Evolutionary conservation across 2,329 filamentous ascomycete species (phyloP), one percentile per base, ranked within the genome.

Genomic region (Penicillium sp.): DNA sequence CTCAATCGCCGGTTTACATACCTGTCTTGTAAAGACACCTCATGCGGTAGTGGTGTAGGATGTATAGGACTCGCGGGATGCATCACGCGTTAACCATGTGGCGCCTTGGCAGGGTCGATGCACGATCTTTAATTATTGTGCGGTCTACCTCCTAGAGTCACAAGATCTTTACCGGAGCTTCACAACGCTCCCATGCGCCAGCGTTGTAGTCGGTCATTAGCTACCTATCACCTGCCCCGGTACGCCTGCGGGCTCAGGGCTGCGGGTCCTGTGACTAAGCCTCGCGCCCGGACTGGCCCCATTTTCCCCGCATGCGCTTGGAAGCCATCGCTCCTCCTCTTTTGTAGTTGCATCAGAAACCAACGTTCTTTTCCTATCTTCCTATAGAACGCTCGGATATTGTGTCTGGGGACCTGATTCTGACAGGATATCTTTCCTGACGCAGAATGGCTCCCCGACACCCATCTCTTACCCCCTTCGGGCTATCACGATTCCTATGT

Each of bases 401-500:
- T 53, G 35, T 41, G 47, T 41, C 27, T 41, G 48, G 47, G 47
- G 35, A 30, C 35, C 41, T 46, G 7, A 29, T 31, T 41, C 43
- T 49, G 42, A 22, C 40, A 46, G 45, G 34, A 31, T 45, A 14
- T n/a, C 14, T 41, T 46, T 41, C 45, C 34, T 45, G 41, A 8
- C 27, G 29, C 56, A 57, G 37, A 39, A 62, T 62, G 60, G 29
- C 46, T 52, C 44, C 41, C 44, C 53, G 31, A 31, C 47, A 50
- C 42, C 25, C 16, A 31, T 47, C 18, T 35, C 34, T n/a, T 34
- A 25, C 40, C 54, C 52, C 27, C 43, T 38, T 22, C 18, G 49
- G 57, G 52, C 48, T 14, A 22, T 29, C 48, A 42, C 35, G 40
- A 22, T 55, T 47, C 44, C 54, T 54, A 46, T 57, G 42, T 50